Percentiles rank a stretch among this genome's conserved stretches.
phyloP scores from a whole-genome alignment of 495 filamentous ascomycete species.

The Diplogelasinospora grovesii region DNA sequence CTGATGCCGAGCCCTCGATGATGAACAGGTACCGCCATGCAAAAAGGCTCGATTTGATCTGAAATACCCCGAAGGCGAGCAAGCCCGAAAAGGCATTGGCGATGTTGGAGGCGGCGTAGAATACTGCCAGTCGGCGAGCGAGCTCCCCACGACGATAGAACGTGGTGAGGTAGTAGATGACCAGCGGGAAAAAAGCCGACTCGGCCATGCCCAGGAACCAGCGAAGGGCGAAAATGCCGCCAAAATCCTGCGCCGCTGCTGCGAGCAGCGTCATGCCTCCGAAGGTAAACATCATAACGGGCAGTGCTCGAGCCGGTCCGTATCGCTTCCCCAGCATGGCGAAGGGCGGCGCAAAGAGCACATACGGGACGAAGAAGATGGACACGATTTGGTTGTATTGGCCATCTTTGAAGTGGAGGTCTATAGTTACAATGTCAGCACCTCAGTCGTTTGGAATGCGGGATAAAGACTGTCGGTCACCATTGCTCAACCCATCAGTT shows the following conservation, averaged over 20 bases:
- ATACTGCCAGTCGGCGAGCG: constrained; percentile 66
- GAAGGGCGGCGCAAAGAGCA: constrained; percentile 58
- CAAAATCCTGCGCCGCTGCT: constrained; percentile 53
- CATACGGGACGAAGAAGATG: constrained; percentile 73
- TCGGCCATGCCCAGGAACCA: constrained; percentile 68
- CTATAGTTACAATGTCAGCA: no score
- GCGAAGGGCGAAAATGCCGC: constrained; percentile 60
- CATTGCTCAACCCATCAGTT: constrained; percentile 42
- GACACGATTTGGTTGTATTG: constrained; percentile 67
- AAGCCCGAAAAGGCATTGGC: constrained; percentile 69
- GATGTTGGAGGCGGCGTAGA: constrained; percentile 71
- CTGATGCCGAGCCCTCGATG: constrained; percentile 61
- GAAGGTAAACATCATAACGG: constrained; percentile 62
- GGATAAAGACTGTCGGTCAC: constrained; percentile 32
- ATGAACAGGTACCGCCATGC: constrained; percentile 74
- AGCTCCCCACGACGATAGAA: constrained; percentile 69
- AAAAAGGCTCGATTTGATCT: constrained; percentile 48
- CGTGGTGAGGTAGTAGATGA: constrained; percentile 43
- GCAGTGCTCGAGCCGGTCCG: constrained; percentile 57
- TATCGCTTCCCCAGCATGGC: constrained; percentile 65
- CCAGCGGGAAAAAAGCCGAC: constrained; percentile 66
- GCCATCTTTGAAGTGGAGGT: constrained; percentile 47
- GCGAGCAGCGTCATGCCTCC: constrained; percentile 51
- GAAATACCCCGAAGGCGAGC: constrained; percentile 70
- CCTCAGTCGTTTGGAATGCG: constrained; percentile 18